Percentiles rank a stretch among this genome's conserved stretches.
Evolutionary conservation across 2,329 filamentous ascomycete species (phyloP).

Genomic region (Fusarium pilosicola): DNA sequence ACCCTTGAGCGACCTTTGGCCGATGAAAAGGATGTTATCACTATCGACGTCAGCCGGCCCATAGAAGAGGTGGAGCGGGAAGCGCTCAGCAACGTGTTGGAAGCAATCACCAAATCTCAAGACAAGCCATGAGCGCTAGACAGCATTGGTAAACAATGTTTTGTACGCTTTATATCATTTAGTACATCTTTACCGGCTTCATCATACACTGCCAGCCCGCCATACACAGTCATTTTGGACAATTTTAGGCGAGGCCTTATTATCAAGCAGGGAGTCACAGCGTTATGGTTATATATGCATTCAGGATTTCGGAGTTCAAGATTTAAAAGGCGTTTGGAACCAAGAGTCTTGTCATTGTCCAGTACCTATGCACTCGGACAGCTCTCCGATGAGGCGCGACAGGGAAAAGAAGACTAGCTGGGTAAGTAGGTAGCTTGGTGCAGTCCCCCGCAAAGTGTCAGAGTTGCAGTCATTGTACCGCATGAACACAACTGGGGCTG

Average conservation of each 20-base stretch:
- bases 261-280: constrained; percentile 43
- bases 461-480: constrained; percentile 37
- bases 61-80: constrained; percentile 69
- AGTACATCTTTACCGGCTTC: background rate
- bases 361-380: constrained; percentile 22
- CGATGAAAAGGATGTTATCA: constrained; percentile 78
- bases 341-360: constrained; percentile 7
- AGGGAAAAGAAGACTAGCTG: constrained; percentile 12
- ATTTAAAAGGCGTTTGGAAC: constrained; percentile 30
- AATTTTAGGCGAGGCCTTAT: constrained; percentile 24
- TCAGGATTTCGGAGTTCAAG: constrained; percentile 23
- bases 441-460: constrained; percentile 40
- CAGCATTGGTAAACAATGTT: background rate
- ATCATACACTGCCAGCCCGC: background rate
- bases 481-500: constrained; percentile 32
- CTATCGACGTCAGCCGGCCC: constrained; percentile 72
- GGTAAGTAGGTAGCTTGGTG: constrained; percentile 3
- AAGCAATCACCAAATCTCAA: constrained; percentile 55
- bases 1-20: constrained; percentile 82
- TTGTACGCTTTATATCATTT: background rate
- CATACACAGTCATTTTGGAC: constrained; percentile 5
- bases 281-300: constrained; percentile 37
- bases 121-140: constrained; percentile 28
- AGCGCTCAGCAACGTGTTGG: constrained; percentile 66
- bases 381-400: constrained; percentile 28